These are phyloP conservation scores for Coprinellus micaceus DNA, from an alignment of 768 basidiomycete genomes.

Conservation along the genomic window DNA sequence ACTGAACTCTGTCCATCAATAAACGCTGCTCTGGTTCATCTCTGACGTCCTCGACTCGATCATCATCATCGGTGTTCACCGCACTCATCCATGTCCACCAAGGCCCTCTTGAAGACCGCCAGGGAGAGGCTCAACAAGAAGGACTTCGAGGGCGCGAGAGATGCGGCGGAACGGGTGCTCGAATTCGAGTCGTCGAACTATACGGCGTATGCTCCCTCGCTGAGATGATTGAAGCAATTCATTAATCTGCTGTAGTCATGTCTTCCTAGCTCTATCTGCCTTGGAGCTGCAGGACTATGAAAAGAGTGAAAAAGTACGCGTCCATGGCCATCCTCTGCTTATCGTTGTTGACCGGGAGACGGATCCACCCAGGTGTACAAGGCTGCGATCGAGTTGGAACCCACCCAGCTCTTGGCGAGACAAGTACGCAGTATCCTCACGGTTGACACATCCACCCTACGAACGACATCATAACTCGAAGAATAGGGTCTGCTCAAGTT, in stretches of 20 bases:
- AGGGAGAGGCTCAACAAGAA: constrained; percentile 74
- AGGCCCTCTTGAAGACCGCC: constrained; percentile 58
- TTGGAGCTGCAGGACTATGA: constrained; percentile 69
- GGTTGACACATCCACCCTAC: constrained; percentile 15
- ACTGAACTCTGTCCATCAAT: too few species aligned
- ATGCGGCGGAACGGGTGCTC: constrained; percentile 62
- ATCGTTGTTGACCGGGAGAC: constrained; percentile 4
- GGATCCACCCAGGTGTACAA: constrained; percentile 44
- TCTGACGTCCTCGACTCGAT: too few species aligned
- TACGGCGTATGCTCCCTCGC: constrained; percentile 62
- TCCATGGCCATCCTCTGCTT: constrained; percentile 2
- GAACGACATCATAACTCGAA: neutral
- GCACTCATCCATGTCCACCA: constrained; percentile 47
- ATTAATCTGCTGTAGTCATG: constrained; percentile 48
- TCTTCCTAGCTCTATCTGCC: constrained; percentile 79
- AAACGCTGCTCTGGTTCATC: too few species aligned
- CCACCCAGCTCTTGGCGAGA: constrained; percentile 74
- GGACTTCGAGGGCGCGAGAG: constrained; percentile 64
- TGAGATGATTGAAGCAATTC: neutral
- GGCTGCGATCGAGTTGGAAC: constrained; percentile 68
- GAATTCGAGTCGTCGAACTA: constrained; percentile 82
- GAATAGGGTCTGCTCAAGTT: constrained; percentile 68
- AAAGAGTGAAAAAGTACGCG: constrained; percentile 82
- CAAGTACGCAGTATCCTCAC: constrained; percentile 51
- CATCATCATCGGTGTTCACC: constrained; percentile 28